These are phyloP conservation scores for Diversispora epigaea DNA, from an alignment of 192 early-diverging fungal species.

Conservation along the genomic window DNA sequence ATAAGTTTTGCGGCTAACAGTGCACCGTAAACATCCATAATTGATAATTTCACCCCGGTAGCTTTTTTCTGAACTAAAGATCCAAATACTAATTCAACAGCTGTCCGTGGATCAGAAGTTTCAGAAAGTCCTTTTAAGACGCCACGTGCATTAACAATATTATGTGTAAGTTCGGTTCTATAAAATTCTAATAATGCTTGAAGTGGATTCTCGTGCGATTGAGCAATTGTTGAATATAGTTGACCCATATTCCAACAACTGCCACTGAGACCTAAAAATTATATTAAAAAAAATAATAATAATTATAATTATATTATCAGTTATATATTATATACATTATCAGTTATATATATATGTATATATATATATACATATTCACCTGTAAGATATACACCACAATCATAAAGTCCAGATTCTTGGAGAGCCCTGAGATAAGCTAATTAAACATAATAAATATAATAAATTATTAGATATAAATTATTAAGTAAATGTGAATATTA, in stretches of 20 bases:
- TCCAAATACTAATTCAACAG: no score
- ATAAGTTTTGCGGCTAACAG: no score
- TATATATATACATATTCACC: constrained; percentile 60
- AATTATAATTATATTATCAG: no score
- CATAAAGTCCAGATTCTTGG: constrained; percentile 64
- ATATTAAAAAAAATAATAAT: constrained; percentile 26
- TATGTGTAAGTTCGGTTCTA: constrained; percentile 31
- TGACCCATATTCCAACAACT: constrained; percentile 69
- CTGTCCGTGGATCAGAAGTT: no score
- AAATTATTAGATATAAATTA: no score
- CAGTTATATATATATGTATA: no score
- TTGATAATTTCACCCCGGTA: no score
- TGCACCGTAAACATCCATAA: no score
- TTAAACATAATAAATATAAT: background rate
- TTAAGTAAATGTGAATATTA: no score
- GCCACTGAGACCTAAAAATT: constrained; percentile 52
- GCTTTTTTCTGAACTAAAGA: no score
- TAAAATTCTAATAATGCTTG: constrained; percentile 36
- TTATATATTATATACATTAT: constrained; percentile 41
- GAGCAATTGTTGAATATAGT: constrained; percentile 21
- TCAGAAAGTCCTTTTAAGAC: constrained; percentile 72
- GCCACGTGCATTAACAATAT: constrained; percentile 21
- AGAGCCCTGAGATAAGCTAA: constrained; percentile 64
- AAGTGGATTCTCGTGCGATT: constrained; percentile 5
- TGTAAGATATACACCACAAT: constrained; percentile 71